Evolutionary conservation across 345 rosid genomes (phyloP).

Genomic region (Populus deltoides): DNA sequence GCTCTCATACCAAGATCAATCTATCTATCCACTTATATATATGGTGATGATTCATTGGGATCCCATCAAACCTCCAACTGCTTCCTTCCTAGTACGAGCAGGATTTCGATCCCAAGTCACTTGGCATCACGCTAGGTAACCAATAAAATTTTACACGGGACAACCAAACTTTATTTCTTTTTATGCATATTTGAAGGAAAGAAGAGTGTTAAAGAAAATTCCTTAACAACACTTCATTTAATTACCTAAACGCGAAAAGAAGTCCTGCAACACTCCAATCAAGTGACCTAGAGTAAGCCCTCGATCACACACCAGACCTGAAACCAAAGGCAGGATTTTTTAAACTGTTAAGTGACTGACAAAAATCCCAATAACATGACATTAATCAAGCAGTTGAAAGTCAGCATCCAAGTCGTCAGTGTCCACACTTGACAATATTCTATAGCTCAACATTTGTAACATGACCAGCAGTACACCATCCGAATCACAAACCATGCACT

Average conservation of each 20-base stretch:
- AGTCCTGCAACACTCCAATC: slow-evolving; percentile 79
- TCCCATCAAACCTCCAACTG: background rate
- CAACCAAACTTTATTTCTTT: background rate
- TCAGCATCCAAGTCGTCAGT: background rate
- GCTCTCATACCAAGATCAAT: background rate
- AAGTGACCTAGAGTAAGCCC: slow-evolving; percentile 94
- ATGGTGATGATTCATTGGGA: background rate
- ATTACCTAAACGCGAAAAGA: slow-evolving; percentile 86
- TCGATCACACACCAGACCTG: slow-evolving; percentile 87
- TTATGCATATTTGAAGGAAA: background rate
- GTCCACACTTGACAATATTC: background rate
- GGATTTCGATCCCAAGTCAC: background rate
- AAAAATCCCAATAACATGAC: background rate
- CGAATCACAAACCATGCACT: background rate
- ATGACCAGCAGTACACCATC: background rate
- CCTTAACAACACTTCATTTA: background rate
- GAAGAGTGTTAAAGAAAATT: background rate
- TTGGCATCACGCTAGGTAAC: background rate
- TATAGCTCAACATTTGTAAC: background rate
- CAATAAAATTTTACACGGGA: background rate
- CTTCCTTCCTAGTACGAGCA: background rate
- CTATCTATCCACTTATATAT: background rate
- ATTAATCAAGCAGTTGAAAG: background rate
- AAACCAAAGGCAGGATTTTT: slow-evolving; percentile 21
- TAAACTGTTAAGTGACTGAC: background rate